These are phyloP conservation scores for Geranomyces michiganensis DNA, from an alignment of 192 early-diverging fungal genomes.

Conservation along the genomic window DNA sequence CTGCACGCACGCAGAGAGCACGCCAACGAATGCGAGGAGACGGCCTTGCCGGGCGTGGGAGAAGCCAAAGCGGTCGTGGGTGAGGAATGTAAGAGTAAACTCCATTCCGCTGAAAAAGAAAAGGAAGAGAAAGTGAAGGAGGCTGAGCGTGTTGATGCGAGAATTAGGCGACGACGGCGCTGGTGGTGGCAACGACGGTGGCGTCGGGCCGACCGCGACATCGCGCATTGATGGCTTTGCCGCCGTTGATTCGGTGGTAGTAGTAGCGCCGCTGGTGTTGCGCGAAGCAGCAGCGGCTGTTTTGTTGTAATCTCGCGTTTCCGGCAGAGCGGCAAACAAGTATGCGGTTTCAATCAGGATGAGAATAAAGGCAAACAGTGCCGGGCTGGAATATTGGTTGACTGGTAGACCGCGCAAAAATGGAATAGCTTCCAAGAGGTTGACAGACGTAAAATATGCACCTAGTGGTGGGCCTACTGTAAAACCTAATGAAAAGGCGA, in stretches of 20 bases:
- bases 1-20: slow-evolving; percentile 85
- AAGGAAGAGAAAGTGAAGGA: slow-evolving; percentile 82
- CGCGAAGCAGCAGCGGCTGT: neutral
- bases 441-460: slow-evolving; percentile 55
- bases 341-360: slow-evolving; percentile 82
- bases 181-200: too few relatives aligned
- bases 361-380: slow-evolving; percentile 82
- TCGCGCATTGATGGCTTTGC: too few relatives aligned
- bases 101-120: slow-evolving; percentile 98
- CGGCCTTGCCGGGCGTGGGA: slow-evolving; percentile 84
- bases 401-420: slow-evolving; percentile 54
- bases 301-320: slow-evolving; percentile 60
- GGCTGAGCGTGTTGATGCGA: slow-evolving; percentile 52
- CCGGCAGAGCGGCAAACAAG: slow-evolving; percentile 74
- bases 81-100: slow-evolving; percentile 96
- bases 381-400: slow-evolving; percentile 79
- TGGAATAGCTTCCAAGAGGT: slow-evolving; percentile 49
- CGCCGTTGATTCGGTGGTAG: too few relatives aligned
- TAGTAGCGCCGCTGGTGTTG: neutral
- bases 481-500: slow-evolving; percentile 95
- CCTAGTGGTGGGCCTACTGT: slow-evolving; percentile 92
- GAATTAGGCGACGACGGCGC: neutral
- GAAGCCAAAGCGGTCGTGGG: slow-evolving; percentile 88
- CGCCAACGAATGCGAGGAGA: slow-evolving; percentile 84
- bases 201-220: too few relatives aligned